Evolutionary conservation across 305 asterid species (phyloP).

Genomic region (Rubia peregrina): DNA sequence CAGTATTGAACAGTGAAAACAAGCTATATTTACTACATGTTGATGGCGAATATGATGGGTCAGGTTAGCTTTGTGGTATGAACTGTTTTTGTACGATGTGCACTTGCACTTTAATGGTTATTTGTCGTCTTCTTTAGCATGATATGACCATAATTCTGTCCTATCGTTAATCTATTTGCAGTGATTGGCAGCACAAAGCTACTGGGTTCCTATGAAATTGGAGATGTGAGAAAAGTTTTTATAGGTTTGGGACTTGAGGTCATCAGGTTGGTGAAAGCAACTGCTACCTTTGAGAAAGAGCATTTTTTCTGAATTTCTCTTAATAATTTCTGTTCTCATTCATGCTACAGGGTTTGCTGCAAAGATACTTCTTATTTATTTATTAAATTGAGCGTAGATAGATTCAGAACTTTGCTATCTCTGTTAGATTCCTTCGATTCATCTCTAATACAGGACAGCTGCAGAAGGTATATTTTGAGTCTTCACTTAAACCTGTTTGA

Average conservation of each 20-base stretch:
- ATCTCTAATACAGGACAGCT: slow-evolving; percentile 18
- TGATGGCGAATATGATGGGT: slow-evolving; percentile 36
- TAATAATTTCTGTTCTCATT: slow-evolving; percentile 12
- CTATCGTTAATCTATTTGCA: slow-evolving; percentile 26
- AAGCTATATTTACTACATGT: slow-evolving; percentile 33
- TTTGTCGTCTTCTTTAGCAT: slow-evolving; percentile 7
- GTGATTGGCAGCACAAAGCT: slow-evolving; percentile 27
- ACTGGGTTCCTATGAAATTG: slow-evolving; percentile 33
- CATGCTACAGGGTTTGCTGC: slow-evolving; percentile 30
- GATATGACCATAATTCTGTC: slow-evolving; percentile 9
- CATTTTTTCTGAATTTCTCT: slow-evolving; percentile 14
- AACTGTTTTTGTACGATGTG: slow-evolving; percentile 29
- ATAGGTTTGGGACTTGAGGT: slow-evolving; percentile 47
- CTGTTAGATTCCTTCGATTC: slow-evolving; percentile 32
- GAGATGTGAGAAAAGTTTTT: slow-evolving; percentile 29
- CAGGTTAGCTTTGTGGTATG: slow-evolving; percentile 78
- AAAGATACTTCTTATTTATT: slow-evolving; percentile 33
- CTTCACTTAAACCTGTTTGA: slow-evolving; percentile 11
- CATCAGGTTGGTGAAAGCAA: slow-evolving; percentile 33
- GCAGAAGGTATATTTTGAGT: slow-evolving; percentile 34
- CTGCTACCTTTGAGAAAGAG: slow-evolving; percentile 6
- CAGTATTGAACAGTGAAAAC: slow-evolving; percentile 33
- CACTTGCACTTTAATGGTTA: slow-evolving; percentile 16
- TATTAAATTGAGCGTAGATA: slow-evolving; percentile 32
- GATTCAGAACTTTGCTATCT: slow-evolving; percentile 31